These are phyloP conservation scores for Verticillium isaacii DNA, from an alignment of 2,329 filamentous ascomycete species.

Conservation along the genomic window DNA sequence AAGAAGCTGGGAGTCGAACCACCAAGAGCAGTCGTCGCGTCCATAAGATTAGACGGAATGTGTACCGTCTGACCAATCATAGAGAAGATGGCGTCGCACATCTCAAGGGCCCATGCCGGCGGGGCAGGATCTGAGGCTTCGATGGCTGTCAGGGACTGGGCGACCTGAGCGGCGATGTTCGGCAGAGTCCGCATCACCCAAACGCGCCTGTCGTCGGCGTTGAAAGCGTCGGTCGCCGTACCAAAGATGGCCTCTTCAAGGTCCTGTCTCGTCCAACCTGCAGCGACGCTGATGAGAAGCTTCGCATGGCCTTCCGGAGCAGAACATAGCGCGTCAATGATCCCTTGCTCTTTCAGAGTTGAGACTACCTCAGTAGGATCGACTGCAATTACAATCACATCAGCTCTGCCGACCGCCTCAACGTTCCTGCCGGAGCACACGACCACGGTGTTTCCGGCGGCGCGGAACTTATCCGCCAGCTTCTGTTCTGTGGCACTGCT, in stretches of 20 bases:
- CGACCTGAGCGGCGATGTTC: slow-evolving; percentile 27
- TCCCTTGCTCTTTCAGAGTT: slow-evolving; percentile 28
- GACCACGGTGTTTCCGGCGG: slow-evolving; percentile 8
- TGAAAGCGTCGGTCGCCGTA: slow-evolving; percentile 10
- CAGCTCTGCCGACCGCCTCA: slow-evolving; percentile 26
- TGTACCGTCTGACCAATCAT: slow-evolving; percentile 48
- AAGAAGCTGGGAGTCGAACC: slow-evolving; percentile 58
- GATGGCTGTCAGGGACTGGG: slow-evolving; percentile 26
- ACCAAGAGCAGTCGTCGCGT: slow-evolving; percentile 53
- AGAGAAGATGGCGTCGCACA: slow-evolving; percentile 43
- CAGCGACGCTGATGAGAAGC: slow-evolving; percentile 45
- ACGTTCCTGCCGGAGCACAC: slow-evolving; percentile 27
- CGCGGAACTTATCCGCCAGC: slow-evolving; percentile 15
- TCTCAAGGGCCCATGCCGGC: slow-evolving; percentile 14
- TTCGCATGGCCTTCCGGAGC: slow-evolving; percentile 23
- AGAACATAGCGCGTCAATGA: slow-evolving; percentile 29
- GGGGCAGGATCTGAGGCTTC: slow-evolving; percentile 18
- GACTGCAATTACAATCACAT: slow-evolving; percentile 39
- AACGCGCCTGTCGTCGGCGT: slow-evolving; percentile 9
- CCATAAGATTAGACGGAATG: slow-evolving; percentile 46
- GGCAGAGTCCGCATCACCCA: slow-evolving; percentile 27
- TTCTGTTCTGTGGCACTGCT: slow-evolving; percentile 18
- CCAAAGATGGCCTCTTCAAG: slow-evolving; percentile 31
- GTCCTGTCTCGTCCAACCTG: slow-evolving; percentile 39
- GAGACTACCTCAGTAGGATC: slow-evolving; percentile 38